Base-by-base conservation (phyloP, 1,284 basidiomycete genomes). In the Singerocomus inundabilis region DNA sequence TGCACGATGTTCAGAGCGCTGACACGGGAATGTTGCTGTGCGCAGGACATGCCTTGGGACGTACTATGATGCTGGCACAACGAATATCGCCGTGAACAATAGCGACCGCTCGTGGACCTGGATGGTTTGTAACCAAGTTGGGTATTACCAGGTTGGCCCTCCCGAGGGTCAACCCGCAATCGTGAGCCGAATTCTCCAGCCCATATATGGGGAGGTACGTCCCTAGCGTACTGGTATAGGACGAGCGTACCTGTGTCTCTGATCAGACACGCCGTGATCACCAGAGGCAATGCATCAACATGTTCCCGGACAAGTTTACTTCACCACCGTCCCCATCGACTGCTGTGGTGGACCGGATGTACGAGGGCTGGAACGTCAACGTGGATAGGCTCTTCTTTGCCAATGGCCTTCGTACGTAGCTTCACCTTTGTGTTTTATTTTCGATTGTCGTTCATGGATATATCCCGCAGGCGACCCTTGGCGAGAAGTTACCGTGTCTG, bases 401-500 rank as follows among this genome's bases (percentile, higher is more conserved):
- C 18, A 88, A 84, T 48, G 84, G 84, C 35, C 66, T 73, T 40
- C 79, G 85, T 85, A 57, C 52, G 82, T 74, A 5, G 41, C 37
- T 24, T n/a, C n/a, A n/a, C 15, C 39, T 9, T 8, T 29, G 28
- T 18, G 4, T 5, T 32, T 2, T 31, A n/a, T 24, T 7, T n/a
- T 18, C 15, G 10, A 30, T 55, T 39, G 3, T 39, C 46, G 25
- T 43, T 51, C 21, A 47, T 25, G 49, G 31, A 2, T 6, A 18
- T n/a, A 2, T 16, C 6, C 12, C 18, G 49, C 37, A 84, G 84
- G 81, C 42, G 85, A 88, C 61, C 84, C 85, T n/a, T 88, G 85
- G 85, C 76, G 78, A 52, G 82, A 84, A 51, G 78, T 79, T 7
- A 87, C 85, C 0, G 70, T 85, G 13, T 86, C 85, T 5, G 81